Evolutionary conservation across 2,329 filamentous ascomycete species (phyloP), one percentile per base, ranked within the genome.

Genomic region (Teratosphaeria viscida): DNA sequence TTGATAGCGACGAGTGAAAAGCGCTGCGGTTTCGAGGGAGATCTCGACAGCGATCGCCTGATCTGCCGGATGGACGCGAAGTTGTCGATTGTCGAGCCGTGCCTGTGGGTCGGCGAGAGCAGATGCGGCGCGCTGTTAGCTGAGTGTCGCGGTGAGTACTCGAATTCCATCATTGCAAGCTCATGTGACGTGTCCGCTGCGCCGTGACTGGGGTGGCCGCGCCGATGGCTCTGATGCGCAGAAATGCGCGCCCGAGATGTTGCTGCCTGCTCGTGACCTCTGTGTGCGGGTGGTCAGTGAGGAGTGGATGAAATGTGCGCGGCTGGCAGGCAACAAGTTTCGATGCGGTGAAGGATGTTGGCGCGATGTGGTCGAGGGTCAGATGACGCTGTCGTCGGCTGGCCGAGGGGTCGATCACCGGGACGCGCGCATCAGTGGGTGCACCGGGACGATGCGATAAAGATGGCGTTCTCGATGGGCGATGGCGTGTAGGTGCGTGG

Each of bases 31-130:
- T 94, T 95, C 35, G 92, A 96, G 11, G 92, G 92, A n/a, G 92
- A 96, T 68, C 91, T 84, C 60, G 92, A 96, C 64, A 96, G 81
- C 29, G 92, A 96, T 67, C 90, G 88, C 65, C 92, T 84, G 60
- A 96, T 80, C 68, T 90, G 89, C 70, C 90, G 84, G 64, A 96
- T 88, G 61, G 89, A 87, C 56, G 89, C 85, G 62, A 88, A 87
- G 64, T 90, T 85, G 77, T 95, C 89, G 68, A 92, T 87, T 90
- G 89, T 62, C 26, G 63, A 62, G 27, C 59, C 62, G 59, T 68
- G 69, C 11, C 66, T 65, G 57, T 73, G 70, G 12, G 89, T 92
- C 60, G 92, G 92, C 63, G 92, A 96, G 64, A 90, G 86, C 68
- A 96, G 81, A 70, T 94, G 90, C 68, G 95, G 81, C 61, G 89